Base-by-base conservation (phyloP, 495 filamentous ascomycete genomes). In the Ramalina intermedia region DNA sequence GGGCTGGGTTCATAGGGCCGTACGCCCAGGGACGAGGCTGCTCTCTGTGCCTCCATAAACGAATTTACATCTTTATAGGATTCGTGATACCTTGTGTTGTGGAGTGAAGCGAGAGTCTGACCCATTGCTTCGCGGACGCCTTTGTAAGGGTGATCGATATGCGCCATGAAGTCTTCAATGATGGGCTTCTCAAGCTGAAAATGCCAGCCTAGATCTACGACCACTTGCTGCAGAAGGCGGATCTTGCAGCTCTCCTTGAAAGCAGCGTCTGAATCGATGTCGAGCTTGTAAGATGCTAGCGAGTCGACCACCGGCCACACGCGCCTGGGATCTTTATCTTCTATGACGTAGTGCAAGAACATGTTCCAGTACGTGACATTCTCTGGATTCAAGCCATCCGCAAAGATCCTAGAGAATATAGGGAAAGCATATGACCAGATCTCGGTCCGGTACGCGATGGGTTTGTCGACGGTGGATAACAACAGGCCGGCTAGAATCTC, bases 181-280 rank as follows among this genome's bases (percentile, higher is more conserved):
- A 96, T 88, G 4, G 93, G 88, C 67, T 86, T 88, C 48, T 94
- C 88, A 2, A 85, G 73, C 51, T 85, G 87, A 72, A 95, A 96
- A 64, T 96, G 91, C 91, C 91, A 99, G 2, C 93, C 93, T 43
- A 81, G 72, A 61, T 94, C 86, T 50, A 77, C 78, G 53, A 96
- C 85, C 52, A 81, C 80, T 55, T 94, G 85, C 55, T 94, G 84
- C 33, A 99, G 70, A 13, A 96, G 73, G 55, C 91, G 84, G 39
- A 99, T 84, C 66, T 96, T 96, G 4, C 89, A 88, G 49, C 89
- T 96, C 57, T 99, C 93, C 64, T 99, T 99, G 75, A 99, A 99
- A 9, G 91, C 91, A 4, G 91, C 91, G 63, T 96, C 95, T 1
- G 90, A 95, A 20, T 77, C 67, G 83, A 95, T 90, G 58, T 99